phyloP scores from a whole-genome alignment of 139 green algal genomes.

The Prasinococcaceae sp. region DNA sequence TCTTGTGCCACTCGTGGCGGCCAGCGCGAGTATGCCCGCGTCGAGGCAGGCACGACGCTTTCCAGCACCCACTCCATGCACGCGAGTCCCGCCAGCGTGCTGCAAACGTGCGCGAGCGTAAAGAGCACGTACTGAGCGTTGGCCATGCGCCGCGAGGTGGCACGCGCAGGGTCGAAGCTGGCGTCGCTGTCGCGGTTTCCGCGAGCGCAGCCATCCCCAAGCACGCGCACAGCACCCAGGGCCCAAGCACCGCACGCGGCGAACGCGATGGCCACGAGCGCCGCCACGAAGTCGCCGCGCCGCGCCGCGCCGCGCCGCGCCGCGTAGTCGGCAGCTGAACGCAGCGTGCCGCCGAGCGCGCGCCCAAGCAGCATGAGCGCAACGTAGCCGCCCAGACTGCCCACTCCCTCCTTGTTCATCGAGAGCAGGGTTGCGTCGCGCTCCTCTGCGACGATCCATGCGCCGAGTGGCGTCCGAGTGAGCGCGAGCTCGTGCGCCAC shows the following conservation, averaged over 20 bases:
- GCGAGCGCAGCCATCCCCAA: too few relatives aligned
- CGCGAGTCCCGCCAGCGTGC: slow-evolving; percentile 7
- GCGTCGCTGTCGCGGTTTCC: not conserved
- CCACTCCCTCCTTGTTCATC: slow-evolving; percentile 73
- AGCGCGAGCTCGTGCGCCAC: slow-evolving; percentile 38
- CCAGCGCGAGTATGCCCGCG: too few relatives aligned
- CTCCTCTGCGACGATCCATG: slow-evolving; percentile 27
- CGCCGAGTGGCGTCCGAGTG: slow-evolving; percentile 12
- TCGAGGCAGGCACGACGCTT: slow-evolving; percentile 1
- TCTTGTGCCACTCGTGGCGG: too few relatives aligned
- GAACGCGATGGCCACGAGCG: not conserved
- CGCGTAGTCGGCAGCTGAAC: not conserved
- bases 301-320: not conserved
- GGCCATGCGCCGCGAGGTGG: slow-evolving; percentile 47
- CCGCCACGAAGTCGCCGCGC: slow-evolving; percentile 22
- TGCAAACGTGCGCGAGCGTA: slow-evolving; percentile 22
- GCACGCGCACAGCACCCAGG: not conserved
- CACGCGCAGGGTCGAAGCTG: slow-evolving; percentile 5
- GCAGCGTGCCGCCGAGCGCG: slow-evolving; percentile 12
- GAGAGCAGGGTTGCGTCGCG: slow-evolving; percentile 19
- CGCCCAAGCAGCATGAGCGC: slow-evolving; percentile 43
- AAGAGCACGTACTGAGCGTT: slow-evolving; percentile 67
- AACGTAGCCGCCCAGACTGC: slow-evolving; percentile 54
- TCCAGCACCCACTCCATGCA: slow-evolving; percentile 1
- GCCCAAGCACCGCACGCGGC: slow-evolving; percentile 6